phyloP scores from a whole-genome alignment of 495 filamentous ascomycete species.

The Parachaetomium inaequale region DNA sequence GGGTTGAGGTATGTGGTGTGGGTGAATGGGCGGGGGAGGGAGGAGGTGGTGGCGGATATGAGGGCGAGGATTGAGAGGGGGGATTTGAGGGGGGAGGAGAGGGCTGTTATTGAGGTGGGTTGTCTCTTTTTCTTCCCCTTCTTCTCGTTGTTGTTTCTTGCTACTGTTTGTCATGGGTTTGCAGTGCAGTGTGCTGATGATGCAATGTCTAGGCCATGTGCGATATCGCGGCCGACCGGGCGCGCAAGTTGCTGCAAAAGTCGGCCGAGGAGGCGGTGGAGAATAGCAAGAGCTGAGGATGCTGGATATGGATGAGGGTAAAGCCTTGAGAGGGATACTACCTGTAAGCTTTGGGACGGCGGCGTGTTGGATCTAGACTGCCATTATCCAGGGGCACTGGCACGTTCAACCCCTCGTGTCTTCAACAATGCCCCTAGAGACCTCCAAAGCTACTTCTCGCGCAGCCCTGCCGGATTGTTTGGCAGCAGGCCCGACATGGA shows the following conservation, averaged over 20 bases:
- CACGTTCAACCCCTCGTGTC: too few species aligned
- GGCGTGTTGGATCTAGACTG: too few species aligned
- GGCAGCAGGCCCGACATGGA: too few species aligned
- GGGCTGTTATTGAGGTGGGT: conserved; percentile 71
- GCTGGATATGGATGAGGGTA: background rate
- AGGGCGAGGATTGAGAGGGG: conserved; percentile 65
- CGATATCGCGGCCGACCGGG: conserved; percentile 48
- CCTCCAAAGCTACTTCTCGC: too few species aligned
- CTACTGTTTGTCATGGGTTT: background rate
- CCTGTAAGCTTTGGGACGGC: too few species aligned
- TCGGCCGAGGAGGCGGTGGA: conserved; percentile 20
- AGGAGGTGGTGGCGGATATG: conserved; percentile 83
- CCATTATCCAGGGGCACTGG: too few species aligned
- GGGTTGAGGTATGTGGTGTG: conserved; percentile 89
- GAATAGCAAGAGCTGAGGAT: background rate
- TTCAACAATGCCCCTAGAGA: too few species aligned
- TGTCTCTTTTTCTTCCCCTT: background rate
- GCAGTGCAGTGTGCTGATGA: background rate
- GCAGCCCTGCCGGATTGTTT: too few species aligned
- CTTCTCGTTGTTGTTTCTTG: background rate
- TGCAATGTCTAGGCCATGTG: conserved; percentile 43
- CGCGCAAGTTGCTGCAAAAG: conserved; percentile 37
- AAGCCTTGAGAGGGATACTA: too few species aligned
- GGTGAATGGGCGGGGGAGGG: conserved; percentile 75
- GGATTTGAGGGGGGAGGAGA: conserved; percentile 63